Conservation (phyloP, 306 rosid genomes). For the Mimosa pudica region DNA sequence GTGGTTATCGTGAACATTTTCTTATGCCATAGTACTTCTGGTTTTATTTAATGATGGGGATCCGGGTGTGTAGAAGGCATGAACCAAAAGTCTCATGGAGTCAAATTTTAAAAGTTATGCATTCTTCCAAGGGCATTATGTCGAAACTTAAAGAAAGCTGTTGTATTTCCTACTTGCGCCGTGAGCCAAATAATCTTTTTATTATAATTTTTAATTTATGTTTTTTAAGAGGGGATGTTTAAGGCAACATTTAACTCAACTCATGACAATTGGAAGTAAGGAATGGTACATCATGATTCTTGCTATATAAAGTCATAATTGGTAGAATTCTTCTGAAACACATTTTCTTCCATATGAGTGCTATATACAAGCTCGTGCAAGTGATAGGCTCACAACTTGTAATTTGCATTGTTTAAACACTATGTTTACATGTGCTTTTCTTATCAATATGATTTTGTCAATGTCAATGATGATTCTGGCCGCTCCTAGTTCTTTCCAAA, state of each 20-base stretch:
- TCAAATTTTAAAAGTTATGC: not conserved
- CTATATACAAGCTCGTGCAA: not conserved
- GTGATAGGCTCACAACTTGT: constrained; percentile 2
- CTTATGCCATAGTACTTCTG: too few species aligned
- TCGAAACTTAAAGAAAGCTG: not conserved
- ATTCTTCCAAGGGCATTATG: not conserved
- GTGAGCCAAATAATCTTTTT: not conserved
- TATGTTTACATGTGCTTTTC: constrained; percentile 8
- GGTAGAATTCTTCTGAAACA: not conserved
- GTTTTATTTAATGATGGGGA: too few species aligned
- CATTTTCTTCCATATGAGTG: not conserved
- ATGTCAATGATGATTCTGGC: constrained; percentile 17
- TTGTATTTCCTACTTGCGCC: not conserved
- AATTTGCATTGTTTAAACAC: constrained; percentile 18
- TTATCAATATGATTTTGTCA: constrained; percentile 13
- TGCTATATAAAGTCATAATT: not conserved
- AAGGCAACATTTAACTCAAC: not conserved
- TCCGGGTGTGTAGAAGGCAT: not conserved
- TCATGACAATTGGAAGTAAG: not conserved
- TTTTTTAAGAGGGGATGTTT: not conserved
- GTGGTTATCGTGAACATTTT: too few species aligned
- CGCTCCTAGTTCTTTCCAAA: constrained; percentile 19
- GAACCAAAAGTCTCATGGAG: not conserved
- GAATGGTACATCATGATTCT: not conserved
- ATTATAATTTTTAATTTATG: not conserved